phyloP scores from a whole-genome alignment of 805 yeast genomes.

The Starmerella bombicola region DNA sequence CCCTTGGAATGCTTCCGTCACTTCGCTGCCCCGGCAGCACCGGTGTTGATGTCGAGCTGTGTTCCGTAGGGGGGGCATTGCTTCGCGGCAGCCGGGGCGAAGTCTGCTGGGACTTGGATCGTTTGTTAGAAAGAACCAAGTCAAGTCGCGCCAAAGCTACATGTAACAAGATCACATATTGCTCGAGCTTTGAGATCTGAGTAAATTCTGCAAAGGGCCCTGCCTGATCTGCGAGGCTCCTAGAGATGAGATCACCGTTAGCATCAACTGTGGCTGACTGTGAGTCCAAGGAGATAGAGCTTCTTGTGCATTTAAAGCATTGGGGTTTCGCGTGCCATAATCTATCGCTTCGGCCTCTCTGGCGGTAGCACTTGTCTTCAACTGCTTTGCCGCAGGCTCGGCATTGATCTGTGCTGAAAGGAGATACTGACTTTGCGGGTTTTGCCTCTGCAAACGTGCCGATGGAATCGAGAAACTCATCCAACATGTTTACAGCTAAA shows the following conservation, averaged over 20 bases:
- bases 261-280: slow-evolving; percentile 6
- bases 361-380: slow-evolving; percentile 63
- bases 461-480: slow-evolving; percentile 38
- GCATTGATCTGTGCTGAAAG: slow-evolving; percentile 61
- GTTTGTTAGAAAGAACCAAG: slow-evolving; percentile 31
- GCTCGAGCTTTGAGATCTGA: slow-evolving; percentile 59
- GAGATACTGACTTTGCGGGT: slow-evolving; percentile 30
- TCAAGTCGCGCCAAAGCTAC: slow-evolving; percentile 64
- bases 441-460: slow-evolving; percentile 37
- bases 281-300: slow-evolving; percentile 6
- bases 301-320: slow-evolving; percentile 52
- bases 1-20: background rate
- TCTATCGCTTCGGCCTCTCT: slow-evolving; percentile 33
- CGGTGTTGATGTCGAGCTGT: slow-evolving; percentile 3
- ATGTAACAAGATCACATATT: slow-evolving; percentile 61
- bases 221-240: background rate
- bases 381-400: slow-evolving; percentile 57
- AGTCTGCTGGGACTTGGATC: slow-evolving; percentile 7
- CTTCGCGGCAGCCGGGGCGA: slow-evolving; percentile 1
- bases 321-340: slow-evolving; percentile 60
- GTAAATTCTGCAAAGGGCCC: slow-evolving; percentile 30
- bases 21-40: slow-evolving; percentile 1
- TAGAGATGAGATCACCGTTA: slow-evolving; percentile 5
- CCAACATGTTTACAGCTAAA: slow-evolving; percentile 52
- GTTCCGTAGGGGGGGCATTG: background rate